Base-by-base conservation (phyloP, 108 stramenopile species). In the Fistulifera pelliculosa region DNA sequence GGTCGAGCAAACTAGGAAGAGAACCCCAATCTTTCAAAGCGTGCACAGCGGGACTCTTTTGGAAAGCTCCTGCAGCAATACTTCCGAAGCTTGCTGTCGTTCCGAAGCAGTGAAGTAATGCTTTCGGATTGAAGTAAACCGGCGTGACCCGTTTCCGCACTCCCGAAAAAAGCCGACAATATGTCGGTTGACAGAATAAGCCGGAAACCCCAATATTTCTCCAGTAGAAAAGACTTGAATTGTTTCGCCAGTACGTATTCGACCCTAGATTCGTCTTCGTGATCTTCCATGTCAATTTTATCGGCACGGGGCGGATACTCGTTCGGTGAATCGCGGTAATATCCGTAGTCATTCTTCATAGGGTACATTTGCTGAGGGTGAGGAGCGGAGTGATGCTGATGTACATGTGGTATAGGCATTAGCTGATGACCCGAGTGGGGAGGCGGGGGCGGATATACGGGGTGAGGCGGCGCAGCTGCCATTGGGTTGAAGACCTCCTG, bases 121-220 rank as follows among this genome's bases (percentile, higher is more conserved):
- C 13, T 49, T 38, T 10, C 47, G 50, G 15, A 81, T 74, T 25
- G 76, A 66, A 54, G 45, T 51, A 50, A 81, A 81, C 27, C 65
- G 64, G 41, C 35, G 26, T 5, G 42, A 25, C n/a, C 53, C 53
- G 5, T 24, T 19, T 3, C 28, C 25, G n/a, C 11, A 25, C 27
- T 64, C 63, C 4, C 65, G 48, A 45, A 61, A 77, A 56, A 83
- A 83, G 7, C 81, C 81, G 41, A 83, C 56, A 35, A 83, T 62
- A 54, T 79, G 69, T 55, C 74, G 73, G 23, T 52, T 49, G 10
- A 45, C 60, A 45, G 53, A 75, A 59, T 73, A 83, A 17, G 73
- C 73, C 1, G 81, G 81, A 54, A 83, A 78, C 0, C 81, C 81
- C 23, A 79, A 51, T 11, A 52, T 58, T 52, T 75, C 62, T 2